Conservation (phyloP, 352 stramenopile genomes). For the Phytophthora palmivora region DNA sequence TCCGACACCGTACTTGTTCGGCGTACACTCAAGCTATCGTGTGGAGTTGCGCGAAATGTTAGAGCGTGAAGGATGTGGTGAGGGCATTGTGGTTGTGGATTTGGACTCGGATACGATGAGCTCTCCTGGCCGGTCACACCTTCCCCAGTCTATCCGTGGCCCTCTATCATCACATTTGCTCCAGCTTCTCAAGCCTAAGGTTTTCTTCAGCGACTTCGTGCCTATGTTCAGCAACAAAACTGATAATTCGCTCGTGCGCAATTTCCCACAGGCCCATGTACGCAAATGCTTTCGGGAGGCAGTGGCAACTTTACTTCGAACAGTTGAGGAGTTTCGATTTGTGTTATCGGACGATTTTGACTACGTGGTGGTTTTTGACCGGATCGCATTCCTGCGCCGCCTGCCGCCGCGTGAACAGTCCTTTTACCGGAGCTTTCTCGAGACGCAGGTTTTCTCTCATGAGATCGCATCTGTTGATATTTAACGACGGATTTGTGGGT, state of each 20-base stretch:
- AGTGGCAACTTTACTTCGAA: constrained; percentile 58
- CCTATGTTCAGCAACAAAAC: constrained; percentile 57
- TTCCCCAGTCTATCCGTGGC: constrained; percentile 54
- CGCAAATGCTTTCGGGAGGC: constrained; percentile 64
- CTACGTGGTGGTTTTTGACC: constrained; percentile 88
- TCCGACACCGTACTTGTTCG: constrained; percentile 87
- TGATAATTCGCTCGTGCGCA: constrained; percentile 30
- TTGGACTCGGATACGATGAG: constrained; percentile 71
- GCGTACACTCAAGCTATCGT: constrained; percentile 80
- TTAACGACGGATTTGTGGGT: too few species aligned
- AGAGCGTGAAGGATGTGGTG: constrained; percentile 72
- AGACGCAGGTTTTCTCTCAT: constrained; percentile 89
- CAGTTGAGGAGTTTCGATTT: constrained; percentile 82
- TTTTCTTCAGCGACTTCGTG: constrained; percentile 83
- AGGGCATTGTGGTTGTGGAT: constrained; percentile 78
- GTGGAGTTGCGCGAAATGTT: constrained; percentile 76
- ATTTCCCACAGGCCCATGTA: constrained; percentile 68
- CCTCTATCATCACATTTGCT: constrained; percentile 58
- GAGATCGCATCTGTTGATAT: constrained; percentile 75
- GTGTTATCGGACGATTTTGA: constrained; percentile 89
- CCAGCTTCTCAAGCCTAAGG: constrained; percentile 73
- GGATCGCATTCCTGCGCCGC: constrained; percentile 66
- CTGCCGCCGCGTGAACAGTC: constrained; percentile 57
- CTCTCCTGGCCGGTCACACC: constrained; percentile 40
- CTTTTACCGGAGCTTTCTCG: constrained; percentile 84